Conservation (phyloP, 2,329 filamentous ascomycete species). For the Pseudocercospora eumusae region DNA sequence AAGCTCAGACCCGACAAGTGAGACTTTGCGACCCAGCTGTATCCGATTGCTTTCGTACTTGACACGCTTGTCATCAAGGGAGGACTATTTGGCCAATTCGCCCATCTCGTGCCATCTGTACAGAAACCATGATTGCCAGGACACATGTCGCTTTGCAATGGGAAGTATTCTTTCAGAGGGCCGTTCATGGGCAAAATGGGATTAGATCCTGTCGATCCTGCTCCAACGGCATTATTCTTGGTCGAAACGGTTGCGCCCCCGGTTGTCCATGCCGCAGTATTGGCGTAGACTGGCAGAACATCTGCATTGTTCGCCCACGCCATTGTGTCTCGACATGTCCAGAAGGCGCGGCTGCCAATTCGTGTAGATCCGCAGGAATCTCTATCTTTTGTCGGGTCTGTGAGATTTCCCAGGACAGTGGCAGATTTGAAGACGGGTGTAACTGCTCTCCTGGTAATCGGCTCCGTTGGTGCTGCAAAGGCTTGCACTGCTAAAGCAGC, state of each 20-base stretch:
- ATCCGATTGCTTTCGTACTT: conserved; percentile 18
- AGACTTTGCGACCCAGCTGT: conserved; percentile 27
- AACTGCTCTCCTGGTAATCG: conserved; percentile 6
- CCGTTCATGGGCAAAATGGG: conserved; percentile 26
- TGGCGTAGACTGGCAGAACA: conserved; percentile 23
- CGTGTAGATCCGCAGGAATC: conserved; percentile 29
- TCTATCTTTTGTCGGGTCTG: conserved; percentile 26
- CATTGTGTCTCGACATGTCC: conserved; percentile 33
- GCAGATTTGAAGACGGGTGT: conserved; percentile 20
- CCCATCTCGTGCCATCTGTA: conserved; percentile 24
- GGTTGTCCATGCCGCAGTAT: conserved; percentile 29
- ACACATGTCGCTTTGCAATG: conserved; percentile 16
- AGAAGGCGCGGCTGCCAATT: conserved; percentile 27
- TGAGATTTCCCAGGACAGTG: conserved; percentile 26
- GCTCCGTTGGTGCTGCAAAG: conserved; percentile 12
- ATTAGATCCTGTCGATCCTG: conserved; percentile 24
- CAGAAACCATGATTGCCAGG: conserved; percentile 20
- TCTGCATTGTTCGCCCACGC: conserved; percentile 12
- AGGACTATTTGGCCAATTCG: conserved; percentile 28
- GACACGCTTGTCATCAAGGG: conserved; percentile 22
- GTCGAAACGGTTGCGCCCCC: conserved; percentile 10
- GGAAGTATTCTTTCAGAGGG: conserved; percentile 21
- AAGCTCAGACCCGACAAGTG: conserved; percentile 20
- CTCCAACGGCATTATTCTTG: conserved; percentile 17
- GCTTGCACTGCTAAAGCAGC: neutral